Evolutionary conservation across 2,329 filamentous ascomycete genomes (phyloP), one percentile per base, ranked within the genome.

Genomic region (Verticillium albo-atrum): DNA sequence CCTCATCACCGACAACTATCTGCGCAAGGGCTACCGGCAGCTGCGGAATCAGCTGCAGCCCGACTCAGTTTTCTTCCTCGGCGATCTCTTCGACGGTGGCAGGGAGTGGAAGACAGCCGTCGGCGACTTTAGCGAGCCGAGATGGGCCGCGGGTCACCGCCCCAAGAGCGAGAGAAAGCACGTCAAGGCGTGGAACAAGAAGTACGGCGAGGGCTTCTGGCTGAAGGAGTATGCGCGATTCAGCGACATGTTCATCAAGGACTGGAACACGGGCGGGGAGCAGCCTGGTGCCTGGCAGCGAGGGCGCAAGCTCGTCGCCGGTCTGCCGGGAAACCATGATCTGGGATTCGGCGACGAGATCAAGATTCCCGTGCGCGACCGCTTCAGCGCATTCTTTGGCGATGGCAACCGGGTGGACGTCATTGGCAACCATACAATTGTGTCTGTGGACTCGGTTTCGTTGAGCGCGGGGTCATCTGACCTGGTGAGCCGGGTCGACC

Each of bases 71-170:
- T 85, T 97, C 70, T 98, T 99, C 70, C 79, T 99, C 0, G 95
- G 95, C 7, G 95, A 99, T 70, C 78, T 99, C 1, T 97, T 99
- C 68, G 95, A 99, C 70, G 95, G 95, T 4, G 95, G 95, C 9
- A 85, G 95, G 65, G 95, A 99, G 78, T 99, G 95, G 95, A 89
- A 88, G 65, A 94, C 93, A 14, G 77, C 74, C 2, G 80, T 80
- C 26, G 88, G 84, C 51, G 73, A 80, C 53, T 86, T 85, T 57
- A 74, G 80, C 26, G 86, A 89, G 63, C 83, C 84, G 1, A 77
- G 78, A 63, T 88, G 85, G 85, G 80, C 81, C 25, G 74, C 74
- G 30, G 76, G 74, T 3, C 77, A 80, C 47, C 75, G 81, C 23
- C 82, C 84, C 2, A 74, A 75, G 6, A 71, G 77, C 37, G 85